Conservation (phyloP, 2,329 filamentous ascomycete species). For the Conoideocrella luteorostrata region DNA sequence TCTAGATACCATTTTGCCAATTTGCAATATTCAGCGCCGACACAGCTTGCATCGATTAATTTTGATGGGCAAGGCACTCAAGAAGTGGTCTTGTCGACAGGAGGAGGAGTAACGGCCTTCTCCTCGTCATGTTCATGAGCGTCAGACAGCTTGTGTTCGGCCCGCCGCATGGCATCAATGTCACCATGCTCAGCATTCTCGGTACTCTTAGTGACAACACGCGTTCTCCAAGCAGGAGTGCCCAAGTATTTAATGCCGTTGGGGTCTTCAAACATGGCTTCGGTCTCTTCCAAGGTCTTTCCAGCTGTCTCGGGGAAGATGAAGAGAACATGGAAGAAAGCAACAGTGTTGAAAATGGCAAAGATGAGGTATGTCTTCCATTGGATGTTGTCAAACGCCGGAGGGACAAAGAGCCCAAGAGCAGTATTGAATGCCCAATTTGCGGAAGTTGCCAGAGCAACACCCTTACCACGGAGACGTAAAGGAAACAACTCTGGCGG, state of each 20-base stretch:
- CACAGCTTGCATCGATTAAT: background rate
- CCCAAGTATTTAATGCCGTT: slow-evolving; percentile 24
- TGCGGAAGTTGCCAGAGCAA: slow-evolving; percentile 42
- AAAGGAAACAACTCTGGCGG: slow-evolving; percentile 50
- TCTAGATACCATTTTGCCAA: no score
- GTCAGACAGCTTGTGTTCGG: slow-evolving; percentile 14
- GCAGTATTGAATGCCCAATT: slow-evolving; percentile 37
- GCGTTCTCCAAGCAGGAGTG: slow-evolving; percentile 26
- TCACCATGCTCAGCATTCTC: slow-evolving; percentile 20
- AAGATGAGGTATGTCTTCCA: slow-evolving; percentile 50
- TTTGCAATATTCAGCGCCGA: background rate
- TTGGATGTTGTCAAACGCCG: slow-evolving; percentile 31
- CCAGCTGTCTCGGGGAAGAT: slow-evolving; percentile 51
- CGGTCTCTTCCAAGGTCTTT: slow-evolving; percentile 49
- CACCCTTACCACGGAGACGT: slow-evolving; percentile 44
- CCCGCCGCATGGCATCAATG: slow-evolving; percentile 17
- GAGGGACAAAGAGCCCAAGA: slow-evolving; percentile 32
- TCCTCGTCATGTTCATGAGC: slow-evolving; percentile 12
- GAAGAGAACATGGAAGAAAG: slow-evolving; percentile 47
- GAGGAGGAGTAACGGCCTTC: background rate
- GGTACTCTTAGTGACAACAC: slow-evolving; percentile 15
- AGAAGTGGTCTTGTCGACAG: background rate
- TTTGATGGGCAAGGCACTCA: no score
- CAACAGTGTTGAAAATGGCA: slow-evolving; percentile 43
- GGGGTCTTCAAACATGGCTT: slow-evolving; percentile 38